Evolutionary conservation across 2,329 filamentous ascomycete genomes (phyloP).

Genomic region (Fusarium armeniacum): DNA sequence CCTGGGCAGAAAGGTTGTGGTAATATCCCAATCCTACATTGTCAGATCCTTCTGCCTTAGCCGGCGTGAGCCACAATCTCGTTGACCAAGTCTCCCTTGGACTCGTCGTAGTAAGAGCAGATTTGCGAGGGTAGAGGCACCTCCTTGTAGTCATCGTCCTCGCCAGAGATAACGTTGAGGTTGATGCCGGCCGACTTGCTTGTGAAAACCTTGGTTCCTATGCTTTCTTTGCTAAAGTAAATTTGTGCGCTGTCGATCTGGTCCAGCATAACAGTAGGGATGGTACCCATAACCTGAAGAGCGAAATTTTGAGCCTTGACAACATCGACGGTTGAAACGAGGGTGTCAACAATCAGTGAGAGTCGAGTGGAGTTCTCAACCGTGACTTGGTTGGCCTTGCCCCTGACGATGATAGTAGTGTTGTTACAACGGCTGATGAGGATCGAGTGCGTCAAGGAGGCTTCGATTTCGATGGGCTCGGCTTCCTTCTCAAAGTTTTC

Average conservation of each 20-base stretch:
- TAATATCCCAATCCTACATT: constrained; percentile 41
- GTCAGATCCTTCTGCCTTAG: constrained; percentile 57
- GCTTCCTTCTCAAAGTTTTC: constrained; percentile 90
- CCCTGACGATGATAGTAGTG: constrained; percentile 87
- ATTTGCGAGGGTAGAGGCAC: constrained; percentile 91
- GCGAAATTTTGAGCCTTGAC: constrained; percentile 97
- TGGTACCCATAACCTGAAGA: constrained; percentile 86
- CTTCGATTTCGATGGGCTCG: constrained; percentile 83
- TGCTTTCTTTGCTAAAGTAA: constrained; percentile 86
- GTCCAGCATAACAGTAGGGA: constrained; percentile 91
- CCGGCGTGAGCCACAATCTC: constrained; percentile 97
- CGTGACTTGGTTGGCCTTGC: constrained; percentile 97
- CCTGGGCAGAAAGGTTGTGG: constrained; percentile 9
- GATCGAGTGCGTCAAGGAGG: constrained; percentile 86
- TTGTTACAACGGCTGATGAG: constrained; percentile 94
- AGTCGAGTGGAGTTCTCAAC: constrained; percentile 90
- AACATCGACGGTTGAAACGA: constrained; percentile 92
- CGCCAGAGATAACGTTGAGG: constrained; percentile 80
- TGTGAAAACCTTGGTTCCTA: constrained; percentile 84
- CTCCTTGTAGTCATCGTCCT: constrained; percentile 87
- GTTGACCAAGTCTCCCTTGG: constrained; percentile 81
- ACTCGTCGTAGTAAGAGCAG: constrained; percentile 78
- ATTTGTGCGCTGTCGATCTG: constrained; percentile 92
- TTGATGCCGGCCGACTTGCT: constrained; percentile 92
- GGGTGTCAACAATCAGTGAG: constrained; percentile 87